A percentile compares a stretch with the other conserved stretches of the same genome.
phyloP scores from a whole-genome alignment of 1,284 basidiomycete genomes.

The Entoloma clypeatum region DNA sequence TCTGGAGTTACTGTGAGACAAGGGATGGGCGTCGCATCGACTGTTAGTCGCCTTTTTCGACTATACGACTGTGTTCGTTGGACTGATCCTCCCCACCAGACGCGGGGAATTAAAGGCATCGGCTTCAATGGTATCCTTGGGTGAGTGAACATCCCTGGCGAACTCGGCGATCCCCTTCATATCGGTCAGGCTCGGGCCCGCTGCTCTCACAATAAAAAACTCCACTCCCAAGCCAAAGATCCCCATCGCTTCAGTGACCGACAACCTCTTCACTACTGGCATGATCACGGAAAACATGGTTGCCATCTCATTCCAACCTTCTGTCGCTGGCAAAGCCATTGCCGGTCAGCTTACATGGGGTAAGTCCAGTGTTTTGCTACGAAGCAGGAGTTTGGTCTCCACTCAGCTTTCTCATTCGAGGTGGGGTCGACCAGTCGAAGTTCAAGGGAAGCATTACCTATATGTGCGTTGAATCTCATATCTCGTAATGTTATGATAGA shows the following conservation, averaged over 20 bases:
- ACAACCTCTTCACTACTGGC: constrained; percentile 42
- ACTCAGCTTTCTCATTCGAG: constrained; percentile 35
- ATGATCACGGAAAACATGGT: constrained; percentile 36
- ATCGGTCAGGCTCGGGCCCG: constrained; percentile 42
- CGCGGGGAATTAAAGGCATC: constrained; percentile 36
- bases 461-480: constrained; percentile 30
- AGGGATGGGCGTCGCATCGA: constrained; percentile 53
- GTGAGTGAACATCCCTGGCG: constrained; percentile 21
- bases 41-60: constrained; percentile 24
- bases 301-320: constrained; percentile 49
- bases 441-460: constrained; percentile 44
- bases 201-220: constrained; percentile 42
- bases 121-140: constrained; percentile 55
- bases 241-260: constrained; percentile 44
- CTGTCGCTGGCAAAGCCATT: constrained; percentile 24
- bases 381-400: neutral
- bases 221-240: constrained; percentile 28
- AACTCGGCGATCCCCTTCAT: neutral
- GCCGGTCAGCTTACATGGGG: constrained; percentile 49
- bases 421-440: constrained; percentile 46
- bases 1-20: constrained; percentile 40
- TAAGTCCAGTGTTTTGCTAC: constrained; percentile 10
- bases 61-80: neutral
- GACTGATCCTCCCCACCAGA: constrained; percentile 25
- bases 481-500: neutral